phyloP scores from a whole-genome alignment of 2,329 filamentous ascomycete species.

The Calonectria crousiana region DNA sequence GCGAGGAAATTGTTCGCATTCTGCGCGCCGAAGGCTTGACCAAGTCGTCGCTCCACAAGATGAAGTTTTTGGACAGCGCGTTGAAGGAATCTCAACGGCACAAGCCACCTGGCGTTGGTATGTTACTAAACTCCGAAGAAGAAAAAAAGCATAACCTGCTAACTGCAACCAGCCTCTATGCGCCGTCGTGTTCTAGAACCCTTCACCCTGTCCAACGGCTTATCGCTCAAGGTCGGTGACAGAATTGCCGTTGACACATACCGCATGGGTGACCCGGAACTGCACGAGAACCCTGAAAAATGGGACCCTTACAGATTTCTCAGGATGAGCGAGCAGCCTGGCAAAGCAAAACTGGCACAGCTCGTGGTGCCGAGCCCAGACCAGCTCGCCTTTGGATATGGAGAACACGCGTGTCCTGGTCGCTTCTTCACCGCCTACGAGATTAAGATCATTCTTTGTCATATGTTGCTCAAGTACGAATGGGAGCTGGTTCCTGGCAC shows the following conservation, averaged over 20 bases:
- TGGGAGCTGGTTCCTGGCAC: neutral
- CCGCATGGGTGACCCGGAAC: constrained; percentile 14
- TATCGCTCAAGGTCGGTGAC: constrained; percentile 54
- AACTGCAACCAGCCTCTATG: neutral
- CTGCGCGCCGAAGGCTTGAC: neutral
- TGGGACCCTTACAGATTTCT: constrained; percentile 16
- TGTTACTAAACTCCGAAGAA: neutral
- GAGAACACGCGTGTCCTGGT: neutral
- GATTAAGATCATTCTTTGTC: neutral
- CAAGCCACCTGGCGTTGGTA: neutral
- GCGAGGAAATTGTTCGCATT: neutral
- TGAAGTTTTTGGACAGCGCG: neutral
- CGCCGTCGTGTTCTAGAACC: neutral
- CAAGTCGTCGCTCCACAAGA: neutral
- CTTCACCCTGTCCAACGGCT: constrained; percentile 40
- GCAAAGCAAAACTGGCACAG: neutral
- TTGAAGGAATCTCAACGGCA: neutral
- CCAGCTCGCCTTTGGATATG: neutral
- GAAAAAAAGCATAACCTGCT: neutral
- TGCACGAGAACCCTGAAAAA: constrained; percentile 9
- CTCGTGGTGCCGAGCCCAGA: constrained; percentile 3
- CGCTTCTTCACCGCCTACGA: constrained; percentile 3
- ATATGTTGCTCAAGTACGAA: neutral
- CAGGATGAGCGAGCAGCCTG: constrained; percentile 12
- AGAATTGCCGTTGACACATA: constrained; percentile 3